A percentile compares a stretch with the other conserved stretches of the same genome.
These are phyloP conservation scores for Gnaphalium uliginosum DNA, from an alignment of 129 eudicot species.

Conservation along the genomic window DNA sequence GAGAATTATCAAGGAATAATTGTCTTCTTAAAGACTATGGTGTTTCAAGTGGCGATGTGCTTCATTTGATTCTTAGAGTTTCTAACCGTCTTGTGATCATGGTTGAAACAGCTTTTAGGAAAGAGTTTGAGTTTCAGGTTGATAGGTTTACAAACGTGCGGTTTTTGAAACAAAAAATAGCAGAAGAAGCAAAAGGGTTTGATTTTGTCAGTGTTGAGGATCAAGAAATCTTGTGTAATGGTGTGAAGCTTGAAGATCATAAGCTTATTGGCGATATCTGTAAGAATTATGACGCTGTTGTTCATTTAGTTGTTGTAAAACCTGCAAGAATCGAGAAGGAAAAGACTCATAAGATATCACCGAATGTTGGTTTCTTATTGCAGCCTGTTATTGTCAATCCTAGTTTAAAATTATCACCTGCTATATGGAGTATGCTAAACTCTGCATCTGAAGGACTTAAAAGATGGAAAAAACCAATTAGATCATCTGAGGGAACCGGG, in stretches of 20 bases:
- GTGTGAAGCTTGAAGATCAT: constrained; percentile 71
- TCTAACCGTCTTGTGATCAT: constrained; percentile 62
- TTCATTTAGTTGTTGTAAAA: constrained; percentile 63
- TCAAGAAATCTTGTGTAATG: constrained; percentile 57
- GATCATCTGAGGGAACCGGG: constrained; percentile 69
- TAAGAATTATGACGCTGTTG: constrained; percentile 41
- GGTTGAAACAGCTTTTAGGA: constrained; percentile 49
- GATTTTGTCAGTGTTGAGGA: constrained; percentile 43
- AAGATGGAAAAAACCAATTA: constrained; percentile 40
- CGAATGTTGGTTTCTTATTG: constrained; percentile 36
- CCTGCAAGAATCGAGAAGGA: constrained; percentile 45
- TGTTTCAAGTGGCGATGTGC: constrained; percentile 53
- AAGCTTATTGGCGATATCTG: constrained; percentile 56
- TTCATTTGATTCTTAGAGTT: constrained; percentile 59
- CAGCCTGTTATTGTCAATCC: constrained; percentile 59
- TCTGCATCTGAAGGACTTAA: constrained; percentile 47
- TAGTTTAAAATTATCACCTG: constrained; percentile 28
- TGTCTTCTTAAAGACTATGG: constrained; percentile 72
- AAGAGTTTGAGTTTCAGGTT: constrained; percentile 57
- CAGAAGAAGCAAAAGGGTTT: constrained; percentile 53
- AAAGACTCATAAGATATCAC: constrained; percentile 28
- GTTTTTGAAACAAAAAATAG: constrained; percentile 55
- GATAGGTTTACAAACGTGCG: constrained; percentile 51
- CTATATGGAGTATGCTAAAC: constrained; percentile 40
- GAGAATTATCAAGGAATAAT: constrained; percentile 56